phyloP scores from a whole-genome alignment of 352 stramenopile species.

The Hyaloperonospora brassicae region DNA sequence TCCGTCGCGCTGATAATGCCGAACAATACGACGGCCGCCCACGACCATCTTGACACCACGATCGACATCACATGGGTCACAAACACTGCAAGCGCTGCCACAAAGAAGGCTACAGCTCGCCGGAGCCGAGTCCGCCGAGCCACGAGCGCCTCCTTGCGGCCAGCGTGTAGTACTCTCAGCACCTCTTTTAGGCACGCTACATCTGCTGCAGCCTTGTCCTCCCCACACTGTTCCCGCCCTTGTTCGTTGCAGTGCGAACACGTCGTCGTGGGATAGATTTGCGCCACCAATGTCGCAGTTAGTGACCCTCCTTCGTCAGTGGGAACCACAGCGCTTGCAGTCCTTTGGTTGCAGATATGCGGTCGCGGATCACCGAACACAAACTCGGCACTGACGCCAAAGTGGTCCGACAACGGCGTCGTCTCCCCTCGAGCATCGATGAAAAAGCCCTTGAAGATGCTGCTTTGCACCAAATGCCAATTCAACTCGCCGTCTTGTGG shows the following conservation, averaged over 20 bases:
- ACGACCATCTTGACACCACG: slow-evolving; percentile 23
- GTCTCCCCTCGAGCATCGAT: slow-evolving; percentile 50
- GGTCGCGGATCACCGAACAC: slow-evolving; percentile 30
- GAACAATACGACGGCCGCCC: background rate
- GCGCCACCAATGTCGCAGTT: slow-evolving; percentile 3
- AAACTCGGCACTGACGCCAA: slow-evolving; percentile 67
- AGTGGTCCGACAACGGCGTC: slow-evolving; percentile 69
- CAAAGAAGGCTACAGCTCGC: slow-evolving; percentile 24
- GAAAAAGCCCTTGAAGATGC: slow-evolving; percentile 77
- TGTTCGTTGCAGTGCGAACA: slow-evolving; percentile 41
- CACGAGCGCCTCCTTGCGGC: slow-evolving; percentile 32
- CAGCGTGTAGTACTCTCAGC: slow-evolving; percentile 30
- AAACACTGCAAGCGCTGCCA: slow-evolving; percentile 22
- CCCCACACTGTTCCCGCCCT: slow-evolving; percentile 16
- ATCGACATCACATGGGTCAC: slow-evolving; percentile 22
- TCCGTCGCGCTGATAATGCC: no score
- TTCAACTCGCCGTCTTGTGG: slow-evolving; percentile 5
- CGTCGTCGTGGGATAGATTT: slow-evolving; percentile 31
- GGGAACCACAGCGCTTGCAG: slow-evolving; percentile 19
- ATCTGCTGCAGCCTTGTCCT: slow-evolving; percentile 17
- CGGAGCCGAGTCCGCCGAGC: background rate
- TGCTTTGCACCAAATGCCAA: slow-evolving; percentile 53
- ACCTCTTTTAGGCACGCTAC: slow-evolving; percentile 41
- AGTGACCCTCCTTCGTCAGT: slow-evolving; percentile 15
- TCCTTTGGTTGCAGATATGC: slow-evolving; percentile 33